phyloP scores from a whole-genome alignment of 257 asterid genomes.

The Scutellaria barbata region DNA sequence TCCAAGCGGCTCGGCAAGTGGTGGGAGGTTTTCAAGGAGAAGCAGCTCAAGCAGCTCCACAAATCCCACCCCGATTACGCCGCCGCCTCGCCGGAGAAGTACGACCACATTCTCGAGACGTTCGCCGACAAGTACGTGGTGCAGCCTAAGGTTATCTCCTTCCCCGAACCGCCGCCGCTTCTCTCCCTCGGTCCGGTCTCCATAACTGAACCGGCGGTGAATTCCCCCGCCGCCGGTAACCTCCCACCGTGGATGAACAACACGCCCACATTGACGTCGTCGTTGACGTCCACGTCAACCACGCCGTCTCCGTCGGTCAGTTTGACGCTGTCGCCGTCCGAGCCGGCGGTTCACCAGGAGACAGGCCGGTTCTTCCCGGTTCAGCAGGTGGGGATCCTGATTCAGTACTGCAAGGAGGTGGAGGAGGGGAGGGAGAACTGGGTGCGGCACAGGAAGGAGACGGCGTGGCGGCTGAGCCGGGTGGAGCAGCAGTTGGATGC shows the following conservation, averaged over 20 bases:
- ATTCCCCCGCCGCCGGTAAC: conserved; percentile 28
- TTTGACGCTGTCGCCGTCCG: conserved; percentile 69
- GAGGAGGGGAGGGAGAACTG: conserved; percentile 74
- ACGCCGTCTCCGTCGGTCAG: conserved; percentile 72
- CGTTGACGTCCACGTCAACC: conserved; percentile 51
- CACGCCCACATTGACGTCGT: conserved; percentile 49
- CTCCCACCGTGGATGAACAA: conserved; percentile 56
- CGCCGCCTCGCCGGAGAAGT: conserved; percentile 61
- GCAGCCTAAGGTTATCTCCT: conserved; percentile 53
- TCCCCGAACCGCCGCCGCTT: conserved; percentile 57
- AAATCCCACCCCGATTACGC: conserved; percentile 42
- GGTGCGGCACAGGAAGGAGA: conserved; percentile 73
- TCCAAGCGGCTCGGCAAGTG: conserved; percentile 89
- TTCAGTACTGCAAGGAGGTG: conserved; percentile 62
- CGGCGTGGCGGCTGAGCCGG: conserved; percentile 77
- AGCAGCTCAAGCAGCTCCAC: conserved; percentile 67
- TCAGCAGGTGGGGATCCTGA: conserved; percentile 53
- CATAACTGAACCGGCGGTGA: conserved; percentile 32
- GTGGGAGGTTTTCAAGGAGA: conserved; percentile 95
- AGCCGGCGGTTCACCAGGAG: conserved; percentile 46
- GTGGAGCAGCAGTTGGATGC: conserved; percentile 78
- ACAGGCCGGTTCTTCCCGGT: conserved; percentile 40
- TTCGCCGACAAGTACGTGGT: conserved; percentile 80
- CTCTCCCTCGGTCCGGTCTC: conserved; percentile 47
- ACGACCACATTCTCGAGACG: conserved; percentile 75